Base-by-base conservation (phyloP, 1,284 basidiomycete genomes). In the Heterobasidion annosum region DNA sequence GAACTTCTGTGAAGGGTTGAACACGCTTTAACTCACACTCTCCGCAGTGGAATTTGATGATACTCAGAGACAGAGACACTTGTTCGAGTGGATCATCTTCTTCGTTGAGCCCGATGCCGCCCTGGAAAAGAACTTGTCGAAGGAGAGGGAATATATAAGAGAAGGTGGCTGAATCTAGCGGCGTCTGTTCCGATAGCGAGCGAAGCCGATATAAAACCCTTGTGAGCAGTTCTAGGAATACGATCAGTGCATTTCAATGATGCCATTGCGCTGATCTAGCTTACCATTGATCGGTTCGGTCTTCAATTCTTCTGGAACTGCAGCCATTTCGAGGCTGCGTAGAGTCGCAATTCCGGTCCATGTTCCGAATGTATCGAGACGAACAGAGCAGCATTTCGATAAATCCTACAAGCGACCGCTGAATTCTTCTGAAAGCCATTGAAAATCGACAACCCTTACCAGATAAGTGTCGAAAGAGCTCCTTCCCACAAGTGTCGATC, bases 161-260 rank as follows among this genome's bases (percentile, higher is more conserved):
- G 67, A 91, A 95, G 0, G 93, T 93, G 0, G 87, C 82, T 0
- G 85, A 78, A 64, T 97, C 92, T 50, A 99, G 87, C 0, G 92
- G 83, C 0, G 80, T 72, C 63, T 92, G 86, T 61, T 96, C 91
- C 0, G 91, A 86, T 2, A 95, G 72, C 56, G 83, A 89, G 34
- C 91, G 85, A 1, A 99, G 68, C 34, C 92, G 85, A 67, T 98
- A 93, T 1, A 99, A 73, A 1, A 98, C 85, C 16, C 96, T 90
- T 45, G 91, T 76, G 34, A 94, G 78, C 32, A 98, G 76, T 16
- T 50, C 54, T 55, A 47, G 37, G 50, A 57, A 32, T 8, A 53
- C 19, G 10, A 35, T 51, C 9, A 57, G 25, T 8, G 18, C 13
- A 42, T 7, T 35, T 47, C 48, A 7, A 37, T 46, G 34, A 25